Base-by-base conservation (phyloP, 371 early-diverging fungal species). In the Rhizomucor pusillus region DNA sequence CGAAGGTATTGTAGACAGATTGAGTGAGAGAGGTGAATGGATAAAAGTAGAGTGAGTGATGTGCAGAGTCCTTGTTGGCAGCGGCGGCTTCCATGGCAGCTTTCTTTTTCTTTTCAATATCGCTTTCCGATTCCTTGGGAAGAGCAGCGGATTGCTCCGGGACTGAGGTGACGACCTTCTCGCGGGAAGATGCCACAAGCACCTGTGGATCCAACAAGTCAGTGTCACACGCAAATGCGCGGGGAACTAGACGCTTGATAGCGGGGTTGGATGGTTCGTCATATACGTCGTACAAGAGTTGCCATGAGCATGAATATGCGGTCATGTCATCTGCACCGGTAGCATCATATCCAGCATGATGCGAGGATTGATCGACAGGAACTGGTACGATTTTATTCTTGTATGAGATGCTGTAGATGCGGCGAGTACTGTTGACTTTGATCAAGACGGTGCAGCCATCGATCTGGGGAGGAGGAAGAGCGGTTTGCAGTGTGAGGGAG, bases 381-480 rank as follows among this genome's bases (percentile, higher is more conserved):
- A 56, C 52, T 9, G 22, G 20, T 3, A 56, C 50, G 7, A 56
- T 34, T 14, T 44, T 41, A 39, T 59, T 39, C 43, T 50, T 52
- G 52, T 62, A 62, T 11, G 62, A 62, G 40, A 62, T 62, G 48
- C 62, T 62, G 29, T 56, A 62, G 41, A 62, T 62, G 6, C 56
- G 47, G 19, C 55, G 33, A 10, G 57, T 53, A 22, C 52, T 39
- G n/a, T 35, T n/a, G 7, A 52, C 53, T 33, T 52, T 59, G 18
- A 59, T 41, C 11, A 56, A 33, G 4, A 62, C 19, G 0, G 62
- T 62, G 43, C 62, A 62, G 18, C 62, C 62, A 39, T 62, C 62
- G 24, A 62, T 62, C 36, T 52, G 52, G 0, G 62, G 62, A 14
- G 52, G 53, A 14, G 57, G 52, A 10, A 54, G 16, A 1, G 49